Evolutionary conservation across 148 eudicot genomes (phyloP).

Genomic region (Fallopia convolvulus): DNA sequence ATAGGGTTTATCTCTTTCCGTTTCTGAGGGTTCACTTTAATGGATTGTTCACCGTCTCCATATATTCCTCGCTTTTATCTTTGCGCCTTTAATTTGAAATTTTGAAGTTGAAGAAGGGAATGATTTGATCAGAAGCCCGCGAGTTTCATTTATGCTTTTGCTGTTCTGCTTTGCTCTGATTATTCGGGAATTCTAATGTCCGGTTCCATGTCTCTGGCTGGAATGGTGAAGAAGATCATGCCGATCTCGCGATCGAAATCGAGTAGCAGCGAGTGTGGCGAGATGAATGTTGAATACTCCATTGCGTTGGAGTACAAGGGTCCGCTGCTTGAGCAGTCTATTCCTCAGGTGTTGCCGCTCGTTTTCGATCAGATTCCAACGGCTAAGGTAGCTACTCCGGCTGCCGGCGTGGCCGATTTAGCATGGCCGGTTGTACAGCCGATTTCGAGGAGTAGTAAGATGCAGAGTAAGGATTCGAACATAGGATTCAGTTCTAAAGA

Average conservation of each 20-base stretch:
- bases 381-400: constrained; percentile 54
- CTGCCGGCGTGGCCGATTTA: constrained; percentile 28
- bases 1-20: not conserved
- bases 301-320: constrained; percentile 86
- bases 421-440: constrained; percentile 76
- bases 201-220: not conserved
- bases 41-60: not conserved
- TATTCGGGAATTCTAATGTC: not conserved
- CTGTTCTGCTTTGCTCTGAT: not conserved
- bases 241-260: constrained; percentile 10
- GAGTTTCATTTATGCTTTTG: constrained; percentile 4
- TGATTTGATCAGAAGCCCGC: not conserved
- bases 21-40: not conserved
- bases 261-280: constrained; percentile 4
- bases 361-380: constrained; percentile 70
- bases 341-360: constrained; percentile 83
- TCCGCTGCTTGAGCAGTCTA: constrained; percentile 56
- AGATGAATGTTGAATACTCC: constrained; percentile 32
- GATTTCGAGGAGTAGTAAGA: constrained; percentile 34
- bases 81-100: constrained; percentile 10
- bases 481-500: constrained; percentile 53
- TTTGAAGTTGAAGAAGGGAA: not conserved
- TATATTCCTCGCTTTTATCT: not conserved
- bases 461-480: constrained; percentile 39
- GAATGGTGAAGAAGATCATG: constrained; percentile 7